Evolutionary conservation across 2,329 filamentous ascomycete genomes (phyloP), one percentile per base, ranked within the genome.

Genomic region (Emergomyces pasteurianus): DNA sequence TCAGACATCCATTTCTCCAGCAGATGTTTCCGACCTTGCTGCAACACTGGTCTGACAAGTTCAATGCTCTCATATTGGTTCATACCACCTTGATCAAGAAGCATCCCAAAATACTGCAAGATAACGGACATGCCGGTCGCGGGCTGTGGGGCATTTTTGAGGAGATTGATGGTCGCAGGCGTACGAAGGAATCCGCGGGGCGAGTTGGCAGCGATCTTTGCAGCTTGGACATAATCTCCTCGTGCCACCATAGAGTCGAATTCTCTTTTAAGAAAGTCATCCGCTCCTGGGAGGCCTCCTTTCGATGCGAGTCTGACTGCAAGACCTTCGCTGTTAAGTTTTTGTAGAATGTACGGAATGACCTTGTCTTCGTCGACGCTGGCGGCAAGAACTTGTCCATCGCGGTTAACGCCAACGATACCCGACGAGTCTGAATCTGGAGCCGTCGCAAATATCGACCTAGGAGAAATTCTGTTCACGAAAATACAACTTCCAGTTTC

Each of bases 391-490:
- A 97, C 92, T 77, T 99, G 94, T 65, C 94, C 95, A 80, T 96
- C 96, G 71, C 95, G 87, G 79, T 99, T 99, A 73, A 99, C 92
- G 68, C 90, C 91, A 59, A 99, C 83, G 64, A 99, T 88, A 68
- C 95, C 95, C 53, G 87, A 85, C 21, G 90, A 95, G 26, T 91
- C 86, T 60, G 83, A 83, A 73, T 99, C 94, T 42, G 86, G 79
- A 54, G 90, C 88, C 23, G 92, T 96, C 31, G 92, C 95, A 79
- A 99, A 99, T 73, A 99, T 97, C 31, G 94, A 99, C 73, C 99
- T 94, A 80, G 91, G 96, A 40, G 94, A 99, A 71, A 99, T 99
- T 69, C 95, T 88, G 82, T 99, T 99, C 91, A 99, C 95, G 83
- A 96, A 99, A 73, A 99, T 94, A 74, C 90, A 95, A 14, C 88